Percentiles rank a stretch among this genome's conserved stretches.
These are phyloP conservation scores for Whalleya microplaca DNA, from an alignment of 2,329 filamentous ascomycete genomes.

Conservation along the genomic window DNA sequence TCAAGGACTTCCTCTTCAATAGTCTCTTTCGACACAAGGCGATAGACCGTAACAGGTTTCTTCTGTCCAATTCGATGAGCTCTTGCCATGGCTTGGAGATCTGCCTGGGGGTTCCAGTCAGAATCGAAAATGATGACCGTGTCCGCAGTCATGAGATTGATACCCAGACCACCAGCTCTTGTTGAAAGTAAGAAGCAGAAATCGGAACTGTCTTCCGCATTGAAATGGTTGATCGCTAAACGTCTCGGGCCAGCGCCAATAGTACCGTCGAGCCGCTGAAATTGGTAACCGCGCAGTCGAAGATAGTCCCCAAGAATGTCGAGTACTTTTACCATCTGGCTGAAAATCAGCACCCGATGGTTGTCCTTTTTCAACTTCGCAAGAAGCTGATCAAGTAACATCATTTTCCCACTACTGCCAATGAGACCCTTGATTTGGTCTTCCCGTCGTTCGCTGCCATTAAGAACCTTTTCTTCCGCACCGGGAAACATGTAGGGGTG, in stretches of 20 bases:
- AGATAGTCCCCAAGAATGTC: slow-evolving; percentile 96
- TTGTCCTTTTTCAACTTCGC: slow-evolving; percentile 91
- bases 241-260: slow-evolving; percentile 86
- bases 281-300: slow-evolving; percentile 89
- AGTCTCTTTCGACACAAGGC: slow-evolving; percentile 95
- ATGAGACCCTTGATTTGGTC: slow-evolving; percentile 92
- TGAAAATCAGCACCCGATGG: slow-evolving; percentile 96
- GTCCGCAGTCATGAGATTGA: slow-evolving; percentile 98
- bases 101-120: slow-evolving; percentile 98
- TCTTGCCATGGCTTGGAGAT: slow-evolving; percentile 97
- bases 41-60: slow-evolving; percentile 93
- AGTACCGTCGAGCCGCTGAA: slow-evolving; percentile 92
- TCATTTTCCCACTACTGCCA: slow-evolving; percentile 99
- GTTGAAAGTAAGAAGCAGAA: slow-evolving; percentile 97
- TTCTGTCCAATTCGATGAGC: slow-evolving; percentile 98
- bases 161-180: slow-evolving; percentile 93
- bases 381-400: slow-evolving; percentile 94
- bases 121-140: slow-evolving; percentile 98
- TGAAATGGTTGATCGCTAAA: slow-evolving; percentile 97
- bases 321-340: slow-evolving; percentile 99
- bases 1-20: slow-evolving; percentile 98
- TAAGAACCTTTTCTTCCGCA: slow-evolving; percentile 86
- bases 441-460: slow-evolving; percentile 79
- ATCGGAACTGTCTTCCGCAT: slow-evolving; percentile 92
- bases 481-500: slow-evolving; percentile 98